These are phyloP conservation scores for Tubosaeta sp. DNA, from an alignment of 768 basidiomycete species.

Conservation along the genomic window DNA sequence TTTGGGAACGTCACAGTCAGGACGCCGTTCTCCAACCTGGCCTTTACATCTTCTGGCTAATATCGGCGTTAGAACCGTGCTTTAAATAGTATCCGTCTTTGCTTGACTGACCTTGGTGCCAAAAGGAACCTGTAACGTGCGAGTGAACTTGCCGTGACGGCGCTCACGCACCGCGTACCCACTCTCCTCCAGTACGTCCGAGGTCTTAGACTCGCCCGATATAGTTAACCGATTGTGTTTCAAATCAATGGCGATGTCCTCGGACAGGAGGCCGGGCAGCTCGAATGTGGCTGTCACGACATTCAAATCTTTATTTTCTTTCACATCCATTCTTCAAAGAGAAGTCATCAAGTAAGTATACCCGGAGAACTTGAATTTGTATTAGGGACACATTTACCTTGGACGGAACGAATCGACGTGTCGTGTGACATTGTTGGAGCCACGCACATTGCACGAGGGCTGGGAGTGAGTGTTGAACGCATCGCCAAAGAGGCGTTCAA, in stretches of 20 bases:
- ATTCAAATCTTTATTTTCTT: not conserved
- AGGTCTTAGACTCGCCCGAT: not conserved
- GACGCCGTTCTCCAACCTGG: conserved; percentile 43
- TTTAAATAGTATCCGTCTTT: not conserved
- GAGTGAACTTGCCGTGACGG: conserved; percentile 41
- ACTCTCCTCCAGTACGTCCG: conserved; percentile 12
- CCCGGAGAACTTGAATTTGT: not conserved
- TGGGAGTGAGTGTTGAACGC: not conserved
- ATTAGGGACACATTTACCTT: not conserved
- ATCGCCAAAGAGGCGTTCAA: not conserved
- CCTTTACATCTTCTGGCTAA: conserved; percentile 43
- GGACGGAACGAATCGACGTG: not conserved
- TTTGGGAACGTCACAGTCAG: conserved; percentile 45
- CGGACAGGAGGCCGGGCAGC: not conserved
- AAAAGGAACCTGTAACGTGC: conserved; percentile 31
- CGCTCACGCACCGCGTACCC: conserved; percentile 44
- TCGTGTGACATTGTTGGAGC: not conserved
- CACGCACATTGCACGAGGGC: not conserved
- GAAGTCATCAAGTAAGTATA: not conserved
- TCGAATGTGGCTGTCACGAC: not conserved
- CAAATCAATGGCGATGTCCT: not conserved
- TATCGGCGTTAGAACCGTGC: not conserved
- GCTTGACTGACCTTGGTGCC: conserved; percentile 33
- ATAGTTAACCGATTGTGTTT: not conserved
- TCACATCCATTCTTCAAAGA: not conserved